Evolutionary conservation across 148 eudicot species (phyloP).

Genomic region (Fallopia convolvulus): DNA sequence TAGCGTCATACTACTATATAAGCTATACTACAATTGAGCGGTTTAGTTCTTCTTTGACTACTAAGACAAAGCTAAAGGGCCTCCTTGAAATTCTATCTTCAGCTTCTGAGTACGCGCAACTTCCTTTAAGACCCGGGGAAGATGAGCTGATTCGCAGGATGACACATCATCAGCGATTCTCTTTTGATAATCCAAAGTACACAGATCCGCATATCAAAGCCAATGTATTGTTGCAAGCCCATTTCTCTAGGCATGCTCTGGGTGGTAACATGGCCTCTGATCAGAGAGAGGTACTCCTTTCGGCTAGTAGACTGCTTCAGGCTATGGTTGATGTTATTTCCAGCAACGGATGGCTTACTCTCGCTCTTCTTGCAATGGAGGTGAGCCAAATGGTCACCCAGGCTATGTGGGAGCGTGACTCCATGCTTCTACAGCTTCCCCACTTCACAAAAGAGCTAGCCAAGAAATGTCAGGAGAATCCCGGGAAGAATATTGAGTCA

Average conservation of each 20-base stretch:
- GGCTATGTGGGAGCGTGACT: constrained; percentile 96
- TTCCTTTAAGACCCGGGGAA: constrained; percentile 82
- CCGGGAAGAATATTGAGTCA: constrained; percentile 60
- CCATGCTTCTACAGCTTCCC: constrained; percentile 84
- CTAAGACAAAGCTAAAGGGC: constrained; percentile 78
- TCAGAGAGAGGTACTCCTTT: constrained; percentile 69
- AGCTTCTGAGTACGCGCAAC: constrained; percentile 72
- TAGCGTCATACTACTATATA: constrained; percentile 83
- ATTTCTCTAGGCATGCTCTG: constrained; percentile 75
- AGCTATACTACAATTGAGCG: constrained; percentile 89
- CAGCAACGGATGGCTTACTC: constrained; percentile 80
- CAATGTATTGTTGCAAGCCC: constrained; percentile 80
- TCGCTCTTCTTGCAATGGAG: constrained; percentile 87
- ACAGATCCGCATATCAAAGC: constrained; percentile 86
- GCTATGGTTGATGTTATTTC: constrained; percentile 93
- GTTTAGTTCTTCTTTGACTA: constrained; percentile 69
- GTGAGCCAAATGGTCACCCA: constrained; percentile 96
- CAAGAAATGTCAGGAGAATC: constrained; percentile 70
- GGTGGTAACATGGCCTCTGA: constrained; percentile 76
- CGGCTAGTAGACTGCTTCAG: constrained; percentile 68
- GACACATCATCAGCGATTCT: constrained; percentile 71
- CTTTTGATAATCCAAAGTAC: constrained; percentile 72
- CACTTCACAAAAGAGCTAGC: constrained; percentile 75
- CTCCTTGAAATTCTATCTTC: constrained; percentile 77
- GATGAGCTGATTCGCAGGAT: constrained; percentile 70